Evolutionary conservation across 2,329 filamentous ascomycete genomes (phyloP), one percentile per base, ranked within the genome.

Genomic region (Apiospora kogelbergensis): DNA sequence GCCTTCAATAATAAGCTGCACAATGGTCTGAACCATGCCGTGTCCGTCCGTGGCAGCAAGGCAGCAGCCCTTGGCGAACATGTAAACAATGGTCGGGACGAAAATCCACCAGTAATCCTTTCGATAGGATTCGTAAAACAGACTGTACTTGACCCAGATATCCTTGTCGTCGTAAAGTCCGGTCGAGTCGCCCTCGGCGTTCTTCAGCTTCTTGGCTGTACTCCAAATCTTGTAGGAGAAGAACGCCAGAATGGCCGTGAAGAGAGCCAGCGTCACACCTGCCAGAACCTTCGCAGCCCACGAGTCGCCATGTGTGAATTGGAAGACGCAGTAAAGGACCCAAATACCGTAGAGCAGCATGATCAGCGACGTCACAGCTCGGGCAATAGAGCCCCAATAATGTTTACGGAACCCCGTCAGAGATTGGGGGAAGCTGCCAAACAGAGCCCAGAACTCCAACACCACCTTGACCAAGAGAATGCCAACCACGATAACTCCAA

Each of bases 31-130:
- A 6, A 88, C 82, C 80, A 97, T 87, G 65, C 95, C 96, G 77
- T 97, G 90, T 15, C 94, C 94, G 76, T 98, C 92, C 57, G 89
- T 93, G 40, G 89, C 93, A 17, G 95, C 95, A 73, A 98, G 90
- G 69, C 95, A 89, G 71, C 90, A 91, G 68, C 95, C 95, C 83
- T 96, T 96, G 78, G 90, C 91, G 77, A 98, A 94, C 84, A 95
- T 92, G 84, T 98, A 98, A 72, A 94, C 71, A 76, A 98, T 97
- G 71, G 88, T 85, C 0, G 96, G 96, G 17, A 98, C 87, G 78
- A 99, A 98, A 30, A 98, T 82, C 95, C 95, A 98, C 96, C 96
- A 99, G 84, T 95, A 97, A 74, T 91, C 89, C 81, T 93, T 94
- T 83, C 94, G 94, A 86, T 97, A 98, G 74, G 91, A 91, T 76